Percentiles rank a stretch among this genome's conserved stretches.
Conservation (phyloP, 1,284 basidiomycete genomes). For the Melanopsichium pennsylvanicum region DNA sequence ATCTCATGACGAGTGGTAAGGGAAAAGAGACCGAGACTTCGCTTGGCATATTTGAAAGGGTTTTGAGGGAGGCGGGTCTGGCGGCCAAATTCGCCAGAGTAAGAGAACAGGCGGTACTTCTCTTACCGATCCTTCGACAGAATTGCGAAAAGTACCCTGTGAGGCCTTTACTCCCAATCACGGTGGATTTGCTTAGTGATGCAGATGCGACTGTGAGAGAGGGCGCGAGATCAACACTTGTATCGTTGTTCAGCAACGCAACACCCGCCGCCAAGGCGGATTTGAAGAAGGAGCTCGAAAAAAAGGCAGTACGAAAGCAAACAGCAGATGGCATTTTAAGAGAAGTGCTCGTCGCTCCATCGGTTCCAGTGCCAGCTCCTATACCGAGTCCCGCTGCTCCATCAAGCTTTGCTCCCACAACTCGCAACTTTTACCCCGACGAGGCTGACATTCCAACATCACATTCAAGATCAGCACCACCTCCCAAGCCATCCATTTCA, state of each 20-base stretch:
- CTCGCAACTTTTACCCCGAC: constrained; percentile 1
- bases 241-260: constrained; percentile 83
- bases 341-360: constrained; percentile 63
- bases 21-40: constrained; percentile 80
- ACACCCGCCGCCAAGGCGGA: constrained; percentile 85
- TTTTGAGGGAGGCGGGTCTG: constrained; percentile 79
- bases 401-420: constrained; percentile 5
- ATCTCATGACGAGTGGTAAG: constrained; percentile 68
- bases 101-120: constrained; percentile 69
- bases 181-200: constrained; percentile 88
- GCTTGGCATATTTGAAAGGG: constrained; percentile 77
- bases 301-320: constrained; percentile 71
- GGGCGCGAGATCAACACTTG: constrained; percentile 79
- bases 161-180: constrained; percentile 78
- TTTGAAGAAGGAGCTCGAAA: constrained; percentile 85
- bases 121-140: constrained; percentile 41
- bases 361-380: constrained; percentile 1
- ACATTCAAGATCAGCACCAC: no score
- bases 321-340: constrained; percentile 71
- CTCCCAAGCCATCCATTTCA: neutral
- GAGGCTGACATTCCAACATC: constrained; percentile 1
- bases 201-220: constrained; percentile 88
- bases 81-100: constrained; percentile 72
- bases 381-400: constrained; percentile 13
- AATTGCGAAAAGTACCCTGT: constrained; percentile 73